Evolutionary conservation across 129 eudicot species (phyloP).

Genomic region (Deinandra increscens): DNA sequence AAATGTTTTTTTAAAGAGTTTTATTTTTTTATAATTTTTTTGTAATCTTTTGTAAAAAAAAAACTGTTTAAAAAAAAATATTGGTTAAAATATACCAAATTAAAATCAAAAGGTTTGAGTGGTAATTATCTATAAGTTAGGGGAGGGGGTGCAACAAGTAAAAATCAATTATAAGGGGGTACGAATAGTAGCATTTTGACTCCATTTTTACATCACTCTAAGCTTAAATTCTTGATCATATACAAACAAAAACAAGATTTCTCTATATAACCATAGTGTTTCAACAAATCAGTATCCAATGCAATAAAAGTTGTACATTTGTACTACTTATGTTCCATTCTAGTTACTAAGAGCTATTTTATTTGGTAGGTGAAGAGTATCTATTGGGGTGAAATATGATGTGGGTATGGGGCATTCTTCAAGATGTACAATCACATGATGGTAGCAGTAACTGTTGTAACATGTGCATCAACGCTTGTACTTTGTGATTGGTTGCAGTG

Average conservation of each 20-base stretch:
- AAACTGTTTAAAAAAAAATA: no score
- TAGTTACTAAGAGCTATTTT: conserved; percentile 20
- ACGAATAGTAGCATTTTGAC: conserved; percentile 14
- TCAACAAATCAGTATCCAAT: background rate
- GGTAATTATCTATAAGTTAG: no score
- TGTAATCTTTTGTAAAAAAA: no score
- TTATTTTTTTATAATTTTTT: no score
- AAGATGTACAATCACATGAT: conserved; percentile 32
- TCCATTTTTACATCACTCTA: background rate
- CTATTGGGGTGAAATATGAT: conserved; percentile 14
- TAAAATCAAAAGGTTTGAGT: no score
- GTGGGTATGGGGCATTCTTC: conserved; percentile 9
- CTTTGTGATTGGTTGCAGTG: conserved; percentile 27
- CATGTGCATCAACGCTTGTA: conserved; percentile 29
- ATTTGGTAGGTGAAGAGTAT: conserved; percentile 23
- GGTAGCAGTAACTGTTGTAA: conserved; percentile 25
- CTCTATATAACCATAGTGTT: background rate
- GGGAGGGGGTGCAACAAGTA: no score
- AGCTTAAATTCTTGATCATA: background rate
- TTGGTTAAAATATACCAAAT: no score
- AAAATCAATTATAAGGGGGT: no score
- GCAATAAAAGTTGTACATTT: background rate
- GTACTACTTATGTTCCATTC: conserved; percentile 13
- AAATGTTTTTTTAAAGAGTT: no score
- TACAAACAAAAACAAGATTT: background rate